A percentile compares a stretch with the other conserved stretches of the same genome.
phyloP scores from a whole-genome alignment of 2,329 filamentous ascomycete species.

The Scytalidium lignicola region DNA sequence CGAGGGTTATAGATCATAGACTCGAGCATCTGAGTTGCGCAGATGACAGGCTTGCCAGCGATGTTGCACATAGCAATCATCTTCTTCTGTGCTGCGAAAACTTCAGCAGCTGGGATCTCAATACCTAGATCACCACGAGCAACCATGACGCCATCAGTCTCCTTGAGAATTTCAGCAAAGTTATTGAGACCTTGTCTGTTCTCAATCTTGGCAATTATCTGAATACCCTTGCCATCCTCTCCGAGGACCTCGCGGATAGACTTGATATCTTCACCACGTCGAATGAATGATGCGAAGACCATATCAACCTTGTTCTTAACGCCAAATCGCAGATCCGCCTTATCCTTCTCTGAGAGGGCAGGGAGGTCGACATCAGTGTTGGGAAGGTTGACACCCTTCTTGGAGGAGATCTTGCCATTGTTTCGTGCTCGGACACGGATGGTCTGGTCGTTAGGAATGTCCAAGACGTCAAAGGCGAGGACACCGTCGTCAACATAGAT shows the following conservation, averaged over 20 bases:
- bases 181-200: conserved; percentile 99
- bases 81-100: conserved; percentile 99
- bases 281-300: conserved; percentile 98
- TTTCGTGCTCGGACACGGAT: conserved; percentile 84
- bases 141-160: conserved; percentile 99
- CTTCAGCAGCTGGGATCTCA: conserved; percentile 96
- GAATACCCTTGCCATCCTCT: conserved; percentile 88
- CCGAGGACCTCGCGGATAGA: conserved; percentile 90
- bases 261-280: conserved; percentile 84
- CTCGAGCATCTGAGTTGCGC: conserved; percentile 99
- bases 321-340: conserved; percentile 87
- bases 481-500: conserved; percentile 99
- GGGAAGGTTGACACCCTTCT: conserved; percentile 98
- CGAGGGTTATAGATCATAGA: conserved; percentile 99
- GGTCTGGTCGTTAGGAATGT: conserved; percentile 83
- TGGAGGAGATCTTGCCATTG: conserved; percentile 97
- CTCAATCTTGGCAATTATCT: conserved; percentile 99
- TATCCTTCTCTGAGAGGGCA: conserved; percentile 96
- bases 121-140: conserved; percentile 98
- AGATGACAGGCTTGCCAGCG: conserved; percentile 97
- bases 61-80: conserved; percentile 99
- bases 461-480: conserved; percentile 88
- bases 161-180: conserved; percentile 92
- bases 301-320: conserved; percentile 99
- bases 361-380: conserved; percentile 98